These are phyloP conservation scores for Nothopassalora personata DNA, from an alignment of 2,329 filamentous ascomycete species.

Conservation along the genomic window DNA sequence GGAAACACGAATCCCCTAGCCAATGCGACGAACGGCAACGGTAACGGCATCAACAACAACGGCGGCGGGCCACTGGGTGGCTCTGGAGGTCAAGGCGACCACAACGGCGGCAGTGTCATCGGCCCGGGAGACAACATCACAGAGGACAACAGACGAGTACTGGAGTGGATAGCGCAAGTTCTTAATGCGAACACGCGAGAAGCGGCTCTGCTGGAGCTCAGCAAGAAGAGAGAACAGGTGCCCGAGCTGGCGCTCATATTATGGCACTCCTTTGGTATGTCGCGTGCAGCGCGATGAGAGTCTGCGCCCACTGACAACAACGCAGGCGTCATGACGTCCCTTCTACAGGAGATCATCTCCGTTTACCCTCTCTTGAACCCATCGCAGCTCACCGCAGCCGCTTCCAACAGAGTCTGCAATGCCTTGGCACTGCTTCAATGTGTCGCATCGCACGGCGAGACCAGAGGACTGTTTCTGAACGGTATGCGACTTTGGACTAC, in stretches of 20 bases:
- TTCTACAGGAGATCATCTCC: constrained; percentile 97
- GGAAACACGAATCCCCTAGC: constrained; percentile 19
- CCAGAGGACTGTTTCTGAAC: constrained; percentile 84
- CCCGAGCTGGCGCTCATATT: constrained; percentile 92
- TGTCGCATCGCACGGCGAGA: constrained; percentile 95
- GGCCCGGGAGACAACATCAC: constrained; percentile 33
- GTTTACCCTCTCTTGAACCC: constrained; percentile 96
- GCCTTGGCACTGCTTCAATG: constrained; percentile 92
- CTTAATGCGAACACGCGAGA: constrained; percentile 83
- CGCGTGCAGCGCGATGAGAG: background rate
- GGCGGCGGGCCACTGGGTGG: constrained; percentile 15
- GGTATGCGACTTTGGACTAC: constrained; percentile 51
- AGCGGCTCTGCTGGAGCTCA: constrained; percentile 86
- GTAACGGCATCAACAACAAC: constrained; percentile 20
- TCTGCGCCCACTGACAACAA: background rate
- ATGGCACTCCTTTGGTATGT: constrained; percentile 95
- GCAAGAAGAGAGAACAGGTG: constrained; percentile 97
- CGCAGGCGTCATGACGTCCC: constrained; percentile 91
- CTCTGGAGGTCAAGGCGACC: constrained; percentile 14
- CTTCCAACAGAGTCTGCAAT: constrained; percentile 95
- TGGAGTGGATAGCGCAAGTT: constrained; percentile 86
- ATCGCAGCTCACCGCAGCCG: constrained; percentile 93
- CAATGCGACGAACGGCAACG: constrained; percentile 24
- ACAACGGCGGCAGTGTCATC: constrained; percentile 29
- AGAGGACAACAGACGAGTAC: constrained; percentile 88